These are phyloP conservation scores for Lachancea meyersii DNA, from an alignment of 805 yeast genomes.

Conservation along the genomic window DNA sequence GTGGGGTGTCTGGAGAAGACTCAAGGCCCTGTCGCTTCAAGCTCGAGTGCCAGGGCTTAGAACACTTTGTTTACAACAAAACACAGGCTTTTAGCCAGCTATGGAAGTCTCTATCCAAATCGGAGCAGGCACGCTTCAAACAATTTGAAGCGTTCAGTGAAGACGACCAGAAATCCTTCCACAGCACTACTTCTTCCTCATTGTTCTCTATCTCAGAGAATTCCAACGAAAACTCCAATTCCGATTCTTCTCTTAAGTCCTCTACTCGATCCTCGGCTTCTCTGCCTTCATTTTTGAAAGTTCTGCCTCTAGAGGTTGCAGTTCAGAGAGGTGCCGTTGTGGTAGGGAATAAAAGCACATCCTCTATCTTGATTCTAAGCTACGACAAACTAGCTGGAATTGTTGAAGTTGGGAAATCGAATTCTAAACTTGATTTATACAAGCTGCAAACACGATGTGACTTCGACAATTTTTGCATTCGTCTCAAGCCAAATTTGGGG, in stretches of 20 bases:
- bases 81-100: constrained; percentile 69
- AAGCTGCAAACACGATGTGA: constrained; percentile 41
- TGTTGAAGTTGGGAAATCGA: constrained; percentile 47
- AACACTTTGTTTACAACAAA: constrained; percentile 76
- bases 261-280: constrained; percentile 9
- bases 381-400: constrained; percentile 49
- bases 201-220: neutral
- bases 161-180: constrained; percentile 7
- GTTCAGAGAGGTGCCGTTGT: constrained; percentile 66
- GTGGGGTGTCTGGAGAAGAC: constrained; percentile 36
- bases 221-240: neutral
- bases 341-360: constrained; percentile 73
- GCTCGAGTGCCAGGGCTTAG: constrained; percentile 68
- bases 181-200: neutral
- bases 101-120: constrained; percentile 32
- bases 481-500: constrained; percentile 66
- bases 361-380: constrained; percentile 61
- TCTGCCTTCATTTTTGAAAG: constrained; percentile 23
- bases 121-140: constrained; percentile 14
- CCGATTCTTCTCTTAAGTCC: constrained; percentile 16
- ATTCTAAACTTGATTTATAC: constrained; percentile 52
- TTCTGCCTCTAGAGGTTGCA: constrained; percentile 58
- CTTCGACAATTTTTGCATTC: constrained; percentile 48
- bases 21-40: constrained; percentile 39
- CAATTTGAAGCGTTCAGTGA: constrained; percentile 7